Percentiles rank a stretch among this genome's conserved stretches.
Conservation (phyloP, 495 filamentous ascomycete species). For the Xylona heveae region DNA sequence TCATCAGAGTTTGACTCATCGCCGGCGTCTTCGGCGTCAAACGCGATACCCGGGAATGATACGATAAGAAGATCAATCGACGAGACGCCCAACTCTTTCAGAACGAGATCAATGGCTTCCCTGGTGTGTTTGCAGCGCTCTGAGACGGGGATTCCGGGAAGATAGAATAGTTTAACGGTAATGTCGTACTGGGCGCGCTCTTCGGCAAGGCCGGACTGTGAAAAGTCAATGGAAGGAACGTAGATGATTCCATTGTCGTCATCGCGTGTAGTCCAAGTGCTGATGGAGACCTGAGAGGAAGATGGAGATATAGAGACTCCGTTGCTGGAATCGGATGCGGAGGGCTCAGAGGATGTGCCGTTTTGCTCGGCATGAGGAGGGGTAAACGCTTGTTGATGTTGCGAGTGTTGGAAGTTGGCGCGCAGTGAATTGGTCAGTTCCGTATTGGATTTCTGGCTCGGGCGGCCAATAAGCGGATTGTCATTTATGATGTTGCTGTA, state of each 20-base stretch:
- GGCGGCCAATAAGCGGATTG: slow-evolving; percentile 58
- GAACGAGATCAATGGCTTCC: slow-evolving; percentile 59
- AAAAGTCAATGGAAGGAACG: slow-evolving; percentile 57
- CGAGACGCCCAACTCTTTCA: slow-evolving; percentile 50
- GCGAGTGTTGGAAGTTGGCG: slow-evolving; percentile 52
- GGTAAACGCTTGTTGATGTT: slow-evolving; percentile 29
- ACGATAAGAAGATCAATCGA: slow-evolving; percentile 78
- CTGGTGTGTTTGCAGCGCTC: slow-evolving; percentile 41
- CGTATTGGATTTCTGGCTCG: slow-evolving; percentile 60
- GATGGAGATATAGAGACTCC: slow-evolving; percentile 9
- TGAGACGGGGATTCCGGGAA: slow-evolving; percentile 41
- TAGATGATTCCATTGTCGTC: slow-evolving; percentile 41
- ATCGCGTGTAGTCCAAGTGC: slow-evolving; percentile 42
- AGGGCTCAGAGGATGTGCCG: slow-evolving; percentile 7
- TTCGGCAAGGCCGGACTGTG: slow-evolving; percentile 47
- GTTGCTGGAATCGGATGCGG: slow-evolving; percentile 8
- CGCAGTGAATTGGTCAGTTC: slow-evolving; percentile 75
- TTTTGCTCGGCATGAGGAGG: slow-evolving; percentile 9
- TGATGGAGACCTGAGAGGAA: slow-evolving; percentile 13
- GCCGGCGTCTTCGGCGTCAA: slow-evolving; percentile 83
- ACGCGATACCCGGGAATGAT: slow-evolving; percentile 81
- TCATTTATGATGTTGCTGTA: slow-evolving; percentile 67
- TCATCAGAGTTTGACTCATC: slow-evolving; percentile 74
- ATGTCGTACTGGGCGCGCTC: slow-evolving; percentile 72
- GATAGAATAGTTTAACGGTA: slow-evolving; percentile 83